These are phyloP conservation scores for Metschnikowia matae DNA, from an alignment of 805 yeast species.

Conservation along the genomic window DNA sequence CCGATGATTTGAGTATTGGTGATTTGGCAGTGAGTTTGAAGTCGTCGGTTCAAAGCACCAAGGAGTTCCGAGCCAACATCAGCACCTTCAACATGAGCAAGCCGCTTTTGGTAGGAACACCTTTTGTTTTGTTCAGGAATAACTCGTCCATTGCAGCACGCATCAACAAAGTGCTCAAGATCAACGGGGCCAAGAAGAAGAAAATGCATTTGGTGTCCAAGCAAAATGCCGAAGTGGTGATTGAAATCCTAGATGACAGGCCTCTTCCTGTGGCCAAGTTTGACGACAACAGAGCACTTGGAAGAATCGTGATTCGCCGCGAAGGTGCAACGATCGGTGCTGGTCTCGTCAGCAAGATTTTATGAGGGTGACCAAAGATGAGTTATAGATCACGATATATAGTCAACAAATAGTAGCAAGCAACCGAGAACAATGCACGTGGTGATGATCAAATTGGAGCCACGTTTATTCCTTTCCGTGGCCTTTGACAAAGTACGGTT, in stretches of 20 bases:
- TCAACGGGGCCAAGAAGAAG: slow-evolving; percentile 39
- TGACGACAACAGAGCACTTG: slow-evolving; percentile 47
- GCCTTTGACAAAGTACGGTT: slow-evolving; percentile 69
- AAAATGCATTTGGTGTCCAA: slow-evolving; percentile 55
- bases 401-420: slow-evolving; percentile 53
- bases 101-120: slow-evolving; percentile 77
- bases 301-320: slow-evolving; percentile 64
- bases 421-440: slow-evolving; percentile 54
- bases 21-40: slow-evolving; percentile 39
- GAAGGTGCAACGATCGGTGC: slow-evolving; percentile 72
- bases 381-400: slow-evolving; percentile 18
- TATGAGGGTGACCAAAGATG: neutral
- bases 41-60: slow-evolving; percentile 24
- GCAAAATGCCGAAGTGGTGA: slow-evolving; percentile 54
- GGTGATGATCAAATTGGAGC: slow-evolving; percentile 54
- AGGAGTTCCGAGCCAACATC: slow-evolving; percentile 26
- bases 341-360: slow-evolving; percentile 39
- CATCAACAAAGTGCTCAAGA: slow-evolving; percentile 41
- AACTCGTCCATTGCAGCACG: slow-evolving; percentile 69
- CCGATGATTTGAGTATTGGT: slow-evolving; percentile 60
- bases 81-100: slow-evolving; percentile 45
- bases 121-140: slow-evolving; percentile 73
- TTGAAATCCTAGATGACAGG: slow-evolving; percentile 45
- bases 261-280: slow-evolving; percentile 52
- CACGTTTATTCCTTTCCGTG: slow-evolving; percentile 53